A percentile compares a stretch with the other conserved stretches of the same genome.
phyloP scores from a whole-genome alignment of 192 early-diverging fungal genomes.

The Lunasporangiospora selenospora region DNA sequence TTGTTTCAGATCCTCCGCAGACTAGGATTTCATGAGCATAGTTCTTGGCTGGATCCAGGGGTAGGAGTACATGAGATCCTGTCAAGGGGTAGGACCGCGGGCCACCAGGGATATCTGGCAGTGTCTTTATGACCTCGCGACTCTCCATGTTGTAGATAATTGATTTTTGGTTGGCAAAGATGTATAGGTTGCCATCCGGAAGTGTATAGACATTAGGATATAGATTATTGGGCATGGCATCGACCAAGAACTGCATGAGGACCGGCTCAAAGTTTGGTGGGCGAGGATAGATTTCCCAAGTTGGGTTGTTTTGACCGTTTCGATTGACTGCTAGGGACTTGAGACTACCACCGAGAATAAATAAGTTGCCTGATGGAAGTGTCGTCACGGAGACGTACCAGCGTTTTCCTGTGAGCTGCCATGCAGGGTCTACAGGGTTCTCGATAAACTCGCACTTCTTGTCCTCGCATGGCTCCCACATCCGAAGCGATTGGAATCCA shows the following conservation, averaged over 20 bases:
- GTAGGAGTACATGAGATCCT: constrained; percentile 59
- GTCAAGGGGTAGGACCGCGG: constrained; percentile 64
- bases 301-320: constrained; percentile 54
- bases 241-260: constrained; percentile 47
- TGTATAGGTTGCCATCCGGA: constrained; percentile 48
- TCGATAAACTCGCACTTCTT: constrained; percentile 54
- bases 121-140: constrained; percentile 15
- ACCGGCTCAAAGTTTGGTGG: constrained; percentile 41
- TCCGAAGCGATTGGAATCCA: constrained; percentile 55
- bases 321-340: constrained; percentile 52
- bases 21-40: constrained; percentile 62
- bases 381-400: constrained; percentile 29
- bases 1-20: constrained; percentile 60
- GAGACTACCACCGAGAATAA: constrained; percentile 63
- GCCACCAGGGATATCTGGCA: constrained; percentile 55
- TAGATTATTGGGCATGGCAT: constrained; percentile 55
- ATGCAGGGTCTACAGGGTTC: constrained; percentile 31
- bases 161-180: constrained; percentile 46
- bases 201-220: constrained; percentile 47
- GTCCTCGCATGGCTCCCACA: constrained; percentile 57
- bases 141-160: constrained; percentile 26
- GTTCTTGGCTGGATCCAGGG: constrained; percentile 60
- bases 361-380: constrained; percentile 54
- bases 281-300: constrained; percentile 48
- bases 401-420: constrained; percentile 50